Conservation (phyloP, 2,329 filamentous ascomycete species). For the Albophoma yamanashiensis region DNA sequence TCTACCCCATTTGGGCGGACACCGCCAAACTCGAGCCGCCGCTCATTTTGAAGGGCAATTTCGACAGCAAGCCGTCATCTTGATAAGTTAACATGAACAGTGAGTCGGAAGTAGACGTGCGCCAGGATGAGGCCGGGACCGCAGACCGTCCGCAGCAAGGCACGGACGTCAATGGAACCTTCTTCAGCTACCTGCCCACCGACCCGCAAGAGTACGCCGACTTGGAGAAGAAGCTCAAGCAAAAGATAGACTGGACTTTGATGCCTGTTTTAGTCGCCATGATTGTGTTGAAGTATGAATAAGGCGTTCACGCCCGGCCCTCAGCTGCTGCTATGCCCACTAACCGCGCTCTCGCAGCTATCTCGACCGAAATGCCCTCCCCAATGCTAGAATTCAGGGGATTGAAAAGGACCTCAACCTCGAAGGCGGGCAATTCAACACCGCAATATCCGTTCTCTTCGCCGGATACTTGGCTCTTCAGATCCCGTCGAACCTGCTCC, state of each 20-base stretch:
- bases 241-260: neutral
- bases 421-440: neutral
- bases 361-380: neutral
- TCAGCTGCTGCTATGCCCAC: neutral
- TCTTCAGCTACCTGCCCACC: neutral
- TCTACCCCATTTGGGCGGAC: neutral
- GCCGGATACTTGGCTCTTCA: constrained; percentile 22
- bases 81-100: neutral
- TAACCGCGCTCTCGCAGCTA: neutral
- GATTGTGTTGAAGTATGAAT: neutral
- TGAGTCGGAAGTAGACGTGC: neutral
- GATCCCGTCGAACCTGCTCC: constrained; percentile 27
- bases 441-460: constrained; percentile 22
- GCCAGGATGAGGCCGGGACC: neutral
- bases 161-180: neutral
- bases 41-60: neutral
- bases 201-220: neutral
- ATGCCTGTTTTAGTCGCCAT: neutral
- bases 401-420: neutral
- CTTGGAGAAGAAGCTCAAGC: neutral
- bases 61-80: too few relatives aligned
- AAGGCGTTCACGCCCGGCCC: neutral
- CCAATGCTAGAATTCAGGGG: neutral
- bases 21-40: neutral
- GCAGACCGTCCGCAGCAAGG: neutral